Evolutionary conservation across 495 filamentous ascomycete species (phyloP).

Genomic region (Penicillium argentinense): DNA sequence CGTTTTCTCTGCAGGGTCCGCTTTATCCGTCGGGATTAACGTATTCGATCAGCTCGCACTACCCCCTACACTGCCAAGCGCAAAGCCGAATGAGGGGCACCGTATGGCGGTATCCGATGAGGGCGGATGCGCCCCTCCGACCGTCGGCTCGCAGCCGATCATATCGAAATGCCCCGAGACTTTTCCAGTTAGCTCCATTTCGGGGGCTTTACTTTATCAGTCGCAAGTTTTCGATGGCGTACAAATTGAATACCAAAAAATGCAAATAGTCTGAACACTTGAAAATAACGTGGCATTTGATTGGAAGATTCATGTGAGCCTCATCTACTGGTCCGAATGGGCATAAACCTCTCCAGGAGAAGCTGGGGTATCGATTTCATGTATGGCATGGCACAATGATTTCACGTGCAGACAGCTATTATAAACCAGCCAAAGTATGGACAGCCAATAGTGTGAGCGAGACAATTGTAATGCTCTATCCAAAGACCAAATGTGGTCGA

Average conservation of each 20-base stretch:
- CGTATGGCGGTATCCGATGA: conserved; percentile 24
- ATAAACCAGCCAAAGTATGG: too few relatives aligned
- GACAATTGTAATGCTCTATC: too few relatives aligned
- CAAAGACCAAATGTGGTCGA: too few relatives aligned
- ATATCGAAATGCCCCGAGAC: not conserved
- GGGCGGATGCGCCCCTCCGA: conserved; percentile 20
- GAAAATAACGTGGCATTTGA: too few relatives aligned
- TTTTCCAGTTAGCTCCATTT: too few relatives aligned
- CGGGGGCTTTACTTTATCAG: too few relatives aligned
- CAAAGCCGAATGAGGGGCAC: conserved; percentile 14
- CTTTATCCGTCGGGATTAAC: conserved; percentile 12
- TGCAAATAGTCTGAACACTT: too few relatives aligned
- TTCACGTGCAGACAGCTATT: too few relatives aligned
- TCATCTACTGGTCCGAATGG: too few relatives aligned
- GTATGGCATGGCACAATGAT: too few relatives aligned
- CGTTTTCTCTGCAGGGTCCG: not conserved
- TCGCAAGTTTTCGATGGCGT: not conserved
- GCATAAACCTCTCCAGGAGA: not conserved
- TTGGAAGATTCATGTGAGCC: too few relatives aligned
- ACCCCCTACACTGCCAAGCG: not conserved
- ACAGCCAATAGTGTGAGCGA: not conserved
- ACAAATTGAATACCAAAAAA: too few relatives aligned
- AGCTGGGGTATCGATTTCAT: not conserved
- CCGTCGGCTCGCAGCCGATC: conserved; percentile 32
- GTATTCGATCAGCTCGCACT: not conserved